phyloP scores from a whole-genome alignment of 805 yeast species.

The Monosporozyma aerobia region DNA sequence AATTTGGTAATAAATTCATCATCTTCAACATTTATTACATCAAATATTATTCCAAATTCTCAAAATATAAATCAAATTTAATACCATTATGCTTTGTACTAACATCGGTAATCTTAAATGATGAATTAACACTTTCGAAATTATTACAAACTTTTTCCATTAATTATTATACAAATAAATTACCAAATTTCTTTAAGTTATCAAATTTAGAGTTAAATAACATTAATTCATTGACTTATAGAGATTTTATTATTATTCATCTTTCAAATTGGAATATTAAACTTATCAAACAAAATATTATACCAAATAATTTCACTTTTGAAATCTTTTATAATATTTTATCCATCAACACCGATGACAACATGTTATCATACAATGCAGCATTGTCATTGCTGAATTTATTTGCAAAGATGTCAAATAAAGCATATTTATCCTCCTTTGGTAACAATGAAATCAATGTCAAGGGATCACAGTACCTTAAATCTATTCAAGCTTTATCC shows the following conservation, averaged over 20 bases:
- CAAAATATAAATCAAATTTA: constrained; percentile 21
- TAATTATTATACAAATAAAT: constrained; percentile 34
- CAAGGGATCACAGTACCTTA: not conserved
- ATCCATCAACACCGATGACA: constrained; percentile 28
- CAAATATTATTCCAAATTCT: constrained; percentile 31
- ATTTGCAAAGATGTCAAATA: constrained; percentile 24
- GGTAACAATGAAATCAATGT: constrained; percentile 1
- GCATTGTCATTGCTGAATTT: constrained; percentile 38
- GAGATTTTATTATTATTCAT: constrained; percentile 57
- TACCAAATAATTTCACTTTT: constrained; percentile 37
- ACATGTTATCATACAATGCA: constrained; percentile 40
- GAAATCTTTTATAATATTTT: constrained; percentile 57
- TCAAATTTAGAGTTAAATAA: constrained; percentile 19
- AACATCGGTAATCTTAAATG: constrained; percentile 41
- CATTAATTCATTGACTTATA: constrained; percentile 39
- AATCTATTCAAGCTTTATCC: constrained; percentile 4
- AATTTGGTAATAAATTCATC: constrained; percentile 44
- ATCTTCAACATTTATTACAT: constrained; percentile 51
- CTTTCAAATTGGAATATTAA: constrained; percentile 35
- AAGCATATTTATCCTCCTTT: constrained; percentile 19
- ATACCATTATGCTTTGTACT: constrained; percentile 46
- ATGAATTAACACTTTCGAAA: constrained; percentile 30
- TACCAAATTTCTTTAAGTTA: constrained; percentile 48
- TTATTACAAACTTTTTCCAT: constrained; percentile 39
- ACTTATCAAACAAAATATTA: constrained; percentile 30